A percentile compares a stretch with the other conserved stretches of the same genome.
These are phyloP conservation scores for Rutstroemia sp. DNA, from an alignment of 2,329 filamentous ascomycete genomes.

Conservation along the genomic window DNA sequence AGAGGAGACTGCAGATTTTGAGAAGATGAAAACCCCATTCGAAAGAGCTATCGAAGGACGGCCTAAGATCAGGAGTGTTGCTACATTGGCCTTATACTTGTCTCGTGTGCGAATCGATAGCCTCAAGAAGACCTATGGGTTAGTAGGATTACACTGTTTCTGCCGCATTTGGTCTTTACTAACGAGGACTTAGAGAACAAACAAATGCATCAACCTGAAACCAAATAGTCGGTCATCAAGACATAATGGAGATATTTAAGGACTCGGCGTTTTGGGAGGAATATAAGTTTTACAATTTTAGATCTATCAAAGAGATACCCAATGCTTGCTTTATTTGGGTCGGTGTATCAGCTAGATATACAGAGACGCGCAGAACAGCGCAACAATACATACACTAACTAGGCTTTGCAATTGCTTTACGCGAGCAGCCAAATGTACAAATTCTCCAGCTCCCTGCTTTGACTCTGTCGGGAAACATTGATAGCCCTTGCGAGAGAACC, in stretches of 20 bases:
- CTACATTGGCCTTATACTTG: conserved; percentile 54
- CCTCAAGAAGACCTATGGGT: conserved; percentile 38
- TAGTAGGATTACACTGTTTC: conserved; percentile 11
- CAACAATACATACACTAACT: neutral
- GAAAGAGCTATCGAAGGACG: conserved; percentile 44
- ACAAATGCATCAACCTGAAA: conserved; percentile 21
- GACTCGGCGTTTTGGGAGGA: conserved; percentile 2
- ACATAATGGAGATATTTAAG: neutral
- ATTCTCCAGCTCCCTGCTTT: too few relatives aligned
- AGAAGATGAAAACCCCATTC: conserved; percentile 49
- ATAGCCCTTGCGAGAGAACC: neutral
- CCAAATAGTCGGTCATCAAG: neutral
- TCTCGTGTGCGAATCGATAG: conserved; percentile 46
- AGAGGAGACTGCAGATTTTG: conserved; percentile 39
- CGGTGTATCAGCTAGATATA: neutral
- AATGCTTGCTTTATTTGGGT: neutral
- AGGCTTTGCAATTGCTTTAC: neutral
- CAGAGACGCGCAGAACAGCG: neutral
- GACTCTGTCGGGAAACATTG: neutral
- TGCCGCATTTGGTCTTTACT: neutral
- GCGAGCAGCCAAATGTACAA: too few relatives aligned
- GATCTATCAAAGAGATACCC: conserved; percentile 1
- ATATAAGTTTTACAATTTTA: neutral
- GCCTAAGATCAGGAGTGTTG: conserved; percentile 38
- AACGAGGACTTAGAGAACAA: conserved; percentile 26